Conservation (phyloP, 2,329 filamentous ascomycete genomes). For the Apiospora saccharicola region DNA sequence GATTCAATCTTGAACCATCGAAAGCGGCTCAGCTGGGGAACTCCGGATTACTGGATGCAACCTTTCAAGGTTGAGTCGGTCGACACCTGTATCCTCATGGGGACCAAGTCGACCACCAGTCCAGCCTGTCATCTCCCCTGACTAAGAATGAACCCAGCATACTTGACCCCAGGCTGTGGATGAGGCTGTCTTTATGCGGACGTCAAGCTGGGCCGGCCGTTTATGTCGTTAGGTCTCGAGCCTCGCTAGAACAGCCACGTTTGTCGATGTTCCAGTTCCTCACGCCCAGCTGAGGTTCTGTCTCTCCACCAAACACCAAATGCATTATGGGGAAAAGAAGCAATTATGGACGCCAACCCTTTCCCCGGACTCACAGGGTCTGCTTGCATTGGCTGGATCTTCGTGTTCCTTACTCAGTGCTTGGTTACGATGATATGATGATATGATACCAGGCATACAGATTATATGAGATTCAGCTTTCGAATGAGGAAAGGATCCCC, state of each 20-base stretch:
- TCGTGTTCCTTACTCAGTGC: no score
- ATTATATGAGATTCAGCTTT: background rate
- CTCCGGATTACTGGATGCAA: slow-evolving; percentile 10
- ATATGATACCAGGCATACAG: background rate
- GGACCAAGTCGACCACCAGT: background rate
- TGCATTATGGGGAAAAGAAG: background rate
- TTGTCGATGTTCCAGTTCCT: background rate
- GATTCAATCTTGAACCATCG: background rate
- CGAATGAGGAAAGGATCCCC: background rate
- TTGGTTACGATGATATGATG: background rate
- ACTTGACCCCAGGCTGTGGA: background rate
- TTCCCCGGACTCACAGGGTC: background rate
- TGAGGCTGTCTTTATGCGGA: background rate
- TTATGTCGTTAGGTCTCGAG: background rate
- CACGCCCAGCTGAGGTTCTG: background rate
- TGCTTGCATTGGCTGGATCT: background rate
- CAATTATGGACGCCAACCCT: background rate
- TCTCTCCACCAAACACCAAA: slow-evolving; percentile 1
- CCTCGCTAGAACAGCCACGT: background rate
- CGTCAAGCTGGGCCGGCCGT: no score
- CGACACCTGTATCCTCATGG: background rate
- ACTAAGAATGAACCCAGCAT: background rate
- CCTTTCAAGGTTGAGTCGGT: background rate
- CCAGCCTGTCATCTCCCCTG: background rate
- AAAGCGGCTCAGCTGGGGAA: slow-evolving; percentile 19